Evolutionary conservation across 2,329 filamentous ascomycete genomes (phyloP).

Genomic region (Fusarium udum): DNA sequence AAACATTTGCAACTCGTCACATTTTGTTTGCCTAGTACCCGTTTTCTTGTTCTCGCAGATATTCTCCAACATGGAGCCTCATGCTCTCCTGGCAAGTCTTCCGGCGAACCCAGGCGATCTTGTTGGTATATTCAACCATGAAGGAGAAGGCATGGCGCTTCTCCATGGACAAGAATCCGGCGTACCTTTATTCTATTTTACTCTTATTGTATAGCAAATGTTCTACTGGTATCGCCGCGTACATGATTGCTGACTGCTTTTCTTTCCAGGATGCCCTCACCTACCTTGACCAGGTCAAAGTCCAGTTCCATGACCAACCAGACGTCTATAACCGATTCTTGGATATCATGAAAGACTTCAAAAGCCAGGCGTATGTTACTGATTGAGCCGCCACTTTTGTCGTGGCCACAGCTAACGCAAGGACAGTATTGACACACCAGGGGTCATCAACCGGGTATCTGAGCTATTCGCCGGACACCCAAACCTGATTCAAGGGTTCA

Average conservation of each 20-base stretch:
- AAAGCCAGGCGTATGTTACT: constrained; percentile 84
- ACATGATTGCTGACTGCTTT: constrained; percentile 16
- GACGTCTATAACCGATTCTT: constrained; percentile 97
- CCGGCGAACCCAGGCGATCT: constrained; percentile 29
- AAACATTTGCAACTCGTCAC: neutral
- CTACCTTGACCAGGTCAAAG: constrained; percentile 98
- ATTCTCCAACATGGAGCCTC: constrained; percentile 14
- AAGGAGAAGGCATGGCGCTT: constrained; percentile 36
- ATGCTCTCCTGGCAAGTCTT: constrained; percentile 5
- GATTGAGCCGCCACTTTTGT: neutral
- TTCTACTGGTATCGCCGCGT: neutral
- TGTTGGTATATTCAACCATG: constrained; percentile 34
- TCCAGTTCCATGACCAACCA: constrained; percentile 95
- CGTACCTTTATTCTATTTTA: constrained; percentile 37
- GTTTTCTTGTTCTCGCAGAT: constrained; percentile 3
- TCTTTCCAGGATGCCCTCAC: constrained; percentile 75
- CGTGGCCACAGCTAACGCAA: constrained; percentile 41
- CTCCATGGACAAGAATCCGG: constrained; percentile 28
- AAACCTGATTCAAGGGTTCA: constrained; percentile 95
- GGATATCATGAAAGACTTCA: constrained; percentile 99
- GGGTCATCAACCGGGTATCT: constrained; percentile 96
- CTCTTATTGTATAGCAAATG: constrained; percentile 39
- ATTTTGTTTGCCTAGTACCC: neutral
- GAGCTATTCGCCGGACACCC: constrained; percentile 96
- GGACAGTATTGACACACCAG: constrained; percentile 88